Base-by-base conservation (phyloP, 2,329 filamentous ascomycete genomes). In the Phialophora tarda region DNA sequence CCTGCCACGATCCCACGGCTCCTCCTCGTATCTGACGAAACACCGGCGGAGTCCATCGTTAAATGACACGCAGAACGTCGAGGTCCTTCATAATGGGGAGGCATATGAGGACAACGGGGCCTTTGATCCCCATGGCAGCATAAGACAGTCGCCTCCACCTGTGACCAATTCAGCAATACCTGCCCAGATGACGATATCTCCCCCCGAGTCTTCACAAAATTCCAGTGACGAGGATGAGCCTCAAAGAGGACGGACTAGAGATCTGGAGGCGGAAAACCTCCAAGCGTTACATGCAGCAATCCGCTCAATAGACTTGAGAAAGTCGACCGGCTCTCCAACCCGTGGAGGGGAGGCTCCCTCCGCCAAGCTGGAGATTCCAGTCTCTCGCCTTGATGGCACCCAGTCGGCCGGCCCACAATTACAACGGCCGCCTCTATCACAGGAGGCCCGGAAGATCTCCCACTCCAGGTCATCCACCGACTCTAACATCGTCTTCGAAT, bases 71-170 rank as follows among this genome's bases (percentile, higher is more conserved):
- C 26, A 48, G 26, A 68, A 75, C 68, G 71, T 74, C 76, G 72
- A 70, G 59, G 26, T 68, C 26, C 47, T 69, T 32, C 56, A 69
- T 61, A 67, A 69, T 65, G 64, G 71, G 55, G 69, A 72, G 60
- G 44, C 59, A 59, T 66, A 63, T 56, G 51, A 62, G 71, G 62
- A 77, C 73, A 64, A 66, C 26, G 64, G 62, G 32, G 58, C 30
- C 10, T 68, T 72, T 44, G 77, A 80, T 73, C 74, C 81, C 63
- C 84, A 82, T 75, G 82, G 82, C 77, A 91, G 88, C 79, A 82
- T 96, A 69, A 88, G 91, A 73, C 91, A 93, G 77, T 96, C 93
- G 56, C 92, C 92, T 17, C 89, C 91, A n/a, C 91, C 92, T 21
- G 80, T 92, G 69, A 91, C 88, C 69, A 88, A 92, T 79, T 85